Conservation (phyloP, 164 flowering plant genomes). For the Berberis vulgaris region DNA sequence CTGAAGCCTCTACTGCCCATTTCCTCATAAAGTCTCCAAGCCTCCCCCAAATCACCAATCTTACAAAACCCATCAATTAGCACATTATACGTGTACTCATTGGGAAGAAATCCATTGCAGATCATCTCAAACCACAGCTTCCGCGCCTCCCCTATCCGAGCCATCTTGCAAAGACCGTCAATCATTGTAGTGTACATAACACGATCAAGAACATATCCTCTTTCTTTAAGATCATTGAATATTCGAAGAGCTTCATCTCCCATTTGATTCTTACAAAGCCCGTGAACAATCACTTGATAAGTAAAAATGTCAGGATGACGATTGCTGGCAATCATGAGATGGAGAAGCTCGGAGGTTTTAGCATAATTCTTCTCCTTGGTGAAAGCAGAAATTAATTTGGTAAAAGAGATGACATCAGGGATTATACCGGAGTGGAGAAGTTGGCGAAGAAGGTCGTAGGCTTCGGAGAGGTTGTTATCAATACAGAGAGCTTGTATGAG, state of each 20-base stretch:
- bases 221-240: slow-evolving; percentile 47
- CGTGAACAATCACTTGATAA: slow-evolving; percentile 45
- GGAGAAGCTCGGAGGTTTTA: slow-evolving; percentile 44
- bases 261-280: slow-evolving; percentile 37
- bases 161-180: slow-evolving; percentile 44
- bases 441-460: slow-evolving; percentile 46
- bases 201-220: slow-evolving; percentile 55
- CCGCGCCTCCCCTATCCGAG: slow-evolving; percentile 36
- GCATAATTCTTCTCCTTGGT: slow-evolving; percentile 21
- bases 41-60: slow-evolving; percentile 30
- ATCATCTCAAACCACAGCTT: slow-evolving; percentile 66
- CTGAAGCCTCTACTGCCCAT: slow-evolving; percentile 44
- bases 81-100: slow-evolving; percentile 47
- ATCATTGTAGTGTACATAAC: slow-evolving; percentile 61
- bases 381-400: slow-evolving; percentile 39
- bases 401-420: slow-evolving; percentile 36
- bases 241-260: slow-evolving; percentile 34
- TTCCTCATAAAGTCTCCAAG: slow-evolving; percentile 34
- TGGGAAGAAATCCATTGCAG: slow-evolving; percentile 40
- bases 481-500: slow-evolving; percentile 48
- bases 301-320: slow-evolving; percentile 36
- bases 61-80: slow-evolving; percentile 42
- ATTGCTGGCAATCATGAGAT: slow-evolving; percentile 55
- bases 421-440: slow-evolving; percentile 34
- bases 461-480: slow-evolving; percentile 29